Base-by-base conservation (phyloP, 2,329 filamentous ascomycete genomes). In the Cladosporium sp. region DNA sequence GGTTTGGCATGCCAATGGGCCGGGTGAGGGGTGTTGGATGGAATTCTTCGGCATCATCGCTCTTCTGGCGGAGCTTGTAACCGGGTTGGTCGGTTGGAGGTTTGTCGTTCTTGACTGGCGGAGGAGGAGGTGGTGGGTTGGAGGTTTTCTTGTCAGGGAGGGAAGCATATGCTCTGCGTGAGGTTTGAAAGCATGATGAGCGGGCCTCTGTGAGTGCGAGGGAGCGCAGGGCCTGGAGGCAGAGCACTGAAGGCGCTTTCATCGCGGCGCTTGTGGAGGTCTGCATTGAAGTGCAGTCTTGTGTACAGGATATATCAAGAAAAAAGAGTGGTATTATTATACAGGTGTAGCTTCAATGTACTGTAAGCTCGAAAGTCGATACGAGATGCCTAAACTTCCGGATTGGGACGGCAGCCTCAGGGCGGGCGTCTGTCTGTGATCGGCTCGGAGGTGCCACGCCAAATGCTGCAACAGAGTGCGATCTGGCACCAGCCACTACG, bases 1-100 rank as follows among this genome's bases (percentile, higher is more conserved):
- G 86, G 32, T 80, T 71, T 9, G 77, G 75, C 69, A 95, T 82
- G 55, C 93, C 93, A 58, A 98, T 92, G 12, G 93, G 92, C 32
- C 88, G 82, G 33, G 74, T 72, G 48, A 84, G 73, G 1, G 73
- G 72, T 42, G 75, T 72, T 7, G 78, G 79, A 6, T 71, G 69
- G 62, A 78, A 78, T 42, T 75, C 70, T 27, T 62, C 58, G 36
- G 64, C 59, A 35, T 65, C 56, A 41, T 65, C 59, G 30, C 43
- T 39, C 25, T 55, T 53, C 27, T 56, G 59, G 30, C 59, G 56
- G 30, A 57, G 56, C 38, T 51, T 53, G 39, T 53, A 59, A 48
- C 55, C 54, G 9, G 58, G 55, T 22, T 38, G 38, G 15, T 43
- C 38, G 33, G 41, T 11, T 15, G 49, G 38, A 8, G 36, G 32